Base-by-base conservation (phyloP, 306 rosid species). In the Potentilla sterilis region DNA sequence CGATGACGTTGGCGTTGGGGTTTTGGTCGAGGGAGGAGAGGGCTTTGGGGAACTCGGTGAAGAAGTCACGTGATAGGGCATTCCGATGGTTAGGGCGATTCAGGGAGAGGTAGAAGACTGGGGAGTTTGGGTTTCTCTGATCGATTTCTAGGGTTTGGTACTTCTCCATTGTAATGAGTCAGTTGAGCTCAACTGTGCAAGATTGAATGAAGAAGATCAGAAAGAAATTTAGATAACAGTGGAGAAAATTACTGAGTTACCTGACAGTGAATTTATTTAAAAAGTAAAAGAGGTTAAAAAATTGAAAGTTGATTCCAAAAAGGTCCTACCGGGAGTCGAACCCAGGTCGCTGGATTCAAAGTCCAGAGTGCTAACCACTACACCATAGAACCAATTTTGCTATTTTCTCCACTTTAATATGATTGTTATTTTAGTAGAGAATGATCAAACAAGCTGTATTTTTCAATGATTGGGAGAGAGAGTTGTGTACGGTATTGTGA, bases 261-360 rank as follows among this genome's bases (percentile, higher is more conserved):
- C 35, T 8, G 7, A 40, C 67, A 46, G 42, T 24, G n/a, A n/a
- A n/a, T n/a, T n/a, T 38, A 28, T 1, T 22, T 4, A 9, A 16
- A 9, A 8, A 21, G 18, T 0, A 12, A 38, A 52, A 28, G 28
- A 13, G 41, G 14, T 47, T 9, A 42, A 22, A 18, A 11, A n/a
- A n/a, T n/a, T n/a, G n/a, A n/a, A 4, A 18, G 41, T 51, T 4
- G 2, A 1, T 2, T 0, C 32, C 4, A 4, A n/a, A 2, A 1
- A 89, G 95, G 95, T 90, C 92, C 90, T 82, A 90, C 87, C 95
- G 92, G 89, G 92, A 90, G 93, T 87, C 89, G 91, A 89, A 89
- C 91, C 88, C 89, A 89, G 91, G 93, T 87, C 91, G 91, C 89
- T 85, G 91, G 91, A 89, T 87, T 89, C 93, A 89, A 89, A 86